A percentile compares a stretch with the other conserved stretches of the same genome.
Conservation (phyloP, 345 rosid species). For the Acer saccharum region DNA sequence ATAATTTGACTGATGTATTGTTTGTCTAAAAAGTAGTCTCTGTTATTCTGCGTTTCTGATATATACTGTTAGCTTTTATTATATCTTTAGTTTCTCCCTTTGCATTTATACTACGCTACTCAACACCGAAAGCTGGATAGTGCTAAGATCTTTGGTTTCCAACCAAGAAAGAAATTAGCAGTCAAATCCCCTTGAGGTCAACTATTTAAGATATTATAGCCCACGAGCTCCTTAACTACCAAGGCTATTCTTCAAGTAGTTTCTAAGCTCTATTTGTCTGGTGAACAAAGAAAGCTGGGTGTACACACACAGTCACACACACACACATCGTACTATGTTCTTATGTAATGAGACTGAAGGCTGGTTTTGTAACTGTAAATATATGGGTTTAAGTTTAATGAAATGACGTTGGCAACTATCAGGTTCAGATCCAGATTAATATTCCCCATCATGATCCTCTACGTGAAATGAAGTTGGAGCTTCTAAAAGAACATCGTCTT, state of each 20-base stretch:
- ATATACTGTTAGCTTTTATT: not conserved
- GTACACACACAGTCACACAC: not conserved
- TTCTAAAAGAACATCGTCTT: constrained; percentile 47
- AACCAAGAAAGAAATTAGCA: not conserved
- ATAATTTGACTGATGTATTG: not conserved
- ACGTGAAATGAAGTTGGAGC: constrained; percentile 51
- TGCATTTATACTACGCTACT: not conserved
- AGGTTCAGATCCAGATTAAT: constrained; percentile 61
- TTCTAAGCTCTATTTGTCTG: not conserved
- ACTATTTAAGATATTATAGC: not conserved
- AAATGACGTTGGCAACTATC: constrained; percentile 29
- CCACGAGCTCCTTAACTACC: not conserved
- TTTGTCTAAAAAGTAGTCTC: not conserved
- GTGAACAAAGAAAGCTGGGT: not conserved
- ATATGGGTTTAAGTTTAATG: not conserved
- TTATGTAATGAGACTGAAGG: not conserved
- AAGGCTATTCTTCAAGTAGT: not conserved
- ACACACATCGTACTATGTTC: not conserved
- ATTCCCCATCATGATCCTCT: constrained; percentile 53
- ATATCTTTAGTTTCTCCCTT: not conserved
- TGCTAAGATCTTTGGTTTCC: not conserved
- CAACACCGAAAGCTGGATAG: not conserved
- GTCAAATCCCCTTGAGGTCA: not conserved
- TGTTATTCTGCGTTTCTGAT: not conserved
- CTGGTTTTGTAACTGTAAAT: not conserved